Percentiles rank a stretch among this genome's conserved stretches.
phyloP scores from a whole-genome alignment of 225 moss, liverwort and hornwort species.

The Rhytidiadelphus loreus region DNA sequence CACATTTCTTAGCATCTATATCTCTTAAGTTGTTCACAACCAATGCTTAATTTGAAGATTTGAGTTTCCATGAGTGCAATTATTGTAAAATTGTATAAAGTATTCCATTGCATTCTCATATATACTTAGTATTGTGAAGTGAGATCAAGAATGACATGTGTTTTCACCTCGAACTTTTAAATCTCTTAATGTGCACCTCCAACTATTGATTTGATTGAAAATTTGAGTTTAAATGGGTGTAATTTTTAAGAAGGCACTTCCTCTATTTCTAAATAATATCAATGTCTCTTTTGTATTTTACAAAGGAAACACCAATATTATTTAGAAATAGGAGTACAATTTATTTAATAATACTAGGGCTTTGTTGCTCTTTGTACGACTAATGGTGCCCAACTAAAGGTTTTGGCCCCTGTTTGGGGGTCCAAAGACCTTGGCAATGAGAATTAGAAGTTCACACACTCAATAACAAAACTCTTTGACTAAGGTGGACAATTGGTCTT shows the following conservation, averaged over 20 bases:
- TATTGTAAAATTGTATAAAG: background rate
- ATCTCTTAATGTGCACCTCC: background rate
- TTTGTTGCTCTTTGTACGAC: fast-evolving
- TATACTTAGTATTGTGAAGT: background rate
- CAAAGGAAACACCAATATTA: background rate
- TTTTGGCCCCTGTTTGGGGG: fast-evolving
- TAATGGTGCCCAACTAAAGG: fast-evolving
- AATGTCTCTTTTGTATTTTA: background rate
- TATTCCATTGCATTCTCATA: background rate
- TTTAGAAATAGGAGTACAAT: background rate
- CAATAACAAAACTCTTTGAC: fast-evolving
- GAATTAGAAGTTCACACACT: background rate
- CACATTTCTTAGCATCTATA: background rate
- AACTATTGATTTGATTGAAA: background rate
- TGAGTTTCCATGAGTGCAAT: background rate
- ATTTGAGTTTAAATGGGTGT: background rate
- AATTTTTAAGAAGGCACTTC: too few species aligned
- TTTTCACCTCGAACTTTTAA: background rate
- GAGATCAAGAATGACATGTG: background rate
- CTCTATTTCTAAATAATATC: background rate
- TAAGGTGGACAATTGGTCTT: background rate
- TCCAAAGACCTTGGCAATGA: fast-evolving
- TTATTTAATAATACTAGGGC: background rate
- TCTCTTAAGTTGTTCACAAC: background rate
- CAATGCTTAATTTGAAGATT: background rate